Evolutionary conservation across 2,329 filamentous ascomycete species (phyloP), one percentile per base, ranked within the genome.

Genomic region (Microsporum ferrugineum): DNA sequence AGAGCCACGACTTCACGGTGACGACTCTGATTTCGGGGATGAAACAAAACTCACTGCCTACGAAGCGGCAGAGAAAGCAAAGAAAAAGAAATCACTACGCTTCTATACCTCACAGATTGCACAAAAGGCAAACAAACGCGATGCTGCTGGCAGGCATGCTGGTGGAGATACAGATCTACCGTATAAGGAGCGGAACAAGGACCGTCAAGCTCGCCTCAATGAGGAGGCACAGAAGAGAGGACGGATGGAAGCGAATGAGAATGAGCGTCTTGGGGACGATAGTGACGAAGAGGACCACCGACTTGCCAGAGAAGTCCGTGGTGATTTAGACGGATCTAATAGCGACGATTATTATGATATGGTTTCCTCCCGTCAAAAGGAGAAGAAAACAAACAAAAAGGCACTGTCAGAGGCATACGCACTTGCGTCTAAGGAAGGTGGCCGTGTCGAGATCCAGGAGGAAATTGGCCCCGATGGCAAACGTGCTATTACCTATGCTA

Each of bases 101-200:
- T 99, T 99, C 80, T 99, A 99, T 81, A 97, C 95, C 1, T 96
- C 91, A 2, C 94, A 99, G 72, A 94, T 99, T 66, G 88, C 89
- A 33, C 92, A 97, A 73, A 97, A 96, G 76, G 85, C 89, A 61
- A 95, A 90, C 77, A 91, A 89, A 72, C 89, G 80, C 71, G 67
- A 84, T 69, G 63, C 76, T 77, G 74, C 88, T 82, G 65, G 85
- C 79, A 45, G 86, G 80, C 72, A 89, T 82, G 64, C 87, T 78
- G 61, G 81, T 75, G 62, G 81, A 72, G 65, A 83, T 75, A 63
- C 82, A 70, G 66, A 91, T 79, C 61, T 81, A 59, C 94, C 94
- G 2, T 87, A 96, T 73, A 85, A 91, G 61, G 94, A 99, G 75
- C 87, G 94, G 59, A 79, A 96, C 47, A 85, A 83, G 69, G 95